Base-by-base conservation (phyloP, 768 basidiomycete species). In the Macrolepiota fuliginosa region DNA sequence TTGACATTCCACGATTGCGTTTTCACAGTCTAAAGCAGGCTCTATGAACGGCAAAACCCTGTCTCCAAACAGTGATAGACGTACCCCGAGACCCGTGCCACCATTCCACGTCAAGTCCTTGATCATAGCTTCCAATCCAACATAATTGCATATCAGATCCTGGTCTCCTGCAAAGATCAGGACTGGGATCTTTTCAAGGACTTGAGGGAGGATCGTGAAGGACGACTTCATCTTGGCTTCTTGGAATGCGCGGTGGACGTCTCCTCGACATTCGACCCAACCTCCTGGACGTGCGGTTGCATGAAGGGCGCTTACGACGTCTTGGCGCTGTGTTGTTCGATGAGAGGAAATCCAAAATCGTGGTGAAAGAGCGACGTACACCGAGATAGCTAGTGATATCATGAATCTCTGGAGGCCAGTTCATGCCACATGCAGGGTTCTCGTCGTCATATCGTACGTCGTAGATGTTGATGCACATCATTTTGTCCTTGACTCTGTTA, bases 111-210 rank as follows among this genome's bases (percentile, higher is more conserved):
- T 80, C 81, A 99, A 77, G 29, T 81, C 77, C 64, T 90, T 87
- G 51, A 98, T 91, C 83, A 91, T 86, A 61, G 81, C 82, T 74
- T 98, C 95, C 62, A 94, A 79, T 3, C 97, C 97, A 55, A 96
- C 80, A 72, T 97, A 90, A 72, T 98, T 98, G 78, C 97, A 98
- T 64, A 99, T 97, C 46, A 95, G 77, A 72, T 98, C 97, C 72
- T 98, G 92, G 71, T 97, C 95, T 5, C 97, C 97, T 0, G 87
- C 94, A 67, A 97, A 99, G 50, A 99, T 79, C 65, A 99, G 71
- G n/a, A 98, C 83, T 0, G 90, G 89, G 19, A 98, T 88, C 63
- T 82, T 82, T 64, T 88, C 86, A 32, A 98, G 80, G 2, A 99
- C 79, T 5, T 78, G 76, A 0, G 97, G 96, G 1, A 99, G 71